phyloP scores from a whole-genome alignment of 768 basidiomycete species.

The Rhizopogon rudus region DNA sequence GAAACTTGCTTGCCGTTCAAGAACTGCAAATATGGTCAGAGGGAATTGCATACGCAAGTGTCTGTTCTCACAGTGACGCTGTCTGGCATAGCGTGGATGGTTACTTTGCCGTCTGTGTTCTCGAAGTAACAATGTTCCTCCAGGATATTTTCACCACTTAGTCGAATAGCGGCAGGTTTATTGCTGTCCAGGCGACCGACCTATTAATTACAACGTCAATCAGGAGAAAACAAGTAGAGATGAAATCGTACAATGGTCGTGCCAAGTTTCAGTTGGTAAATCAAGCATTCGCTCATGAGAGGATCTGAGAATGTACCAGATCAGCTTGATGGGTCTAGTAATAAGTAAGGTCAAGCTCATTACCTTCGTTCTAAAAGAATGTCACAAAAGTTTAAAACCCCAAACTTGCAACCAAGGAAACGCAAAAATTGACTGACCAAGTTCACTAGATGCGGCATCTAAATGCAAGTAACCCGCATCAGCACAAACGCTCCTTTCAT shows the following conservation, averaged over 20 bases:
- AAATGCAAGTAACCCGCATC: constrained; percentile 10
- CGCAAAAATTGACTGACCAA: constrained; percentile 51
- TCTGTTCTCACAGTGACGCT: constrained; percentile 68
- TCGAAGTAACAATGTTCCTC: constrained; percentile 93
- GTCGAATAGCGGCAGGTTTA: constrained; percentile 79
- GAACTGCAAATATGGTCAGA: constrained; percentile 48
- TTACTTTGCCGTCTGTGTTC: constrained; percentile 80
- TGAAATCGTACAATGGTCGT: constrained; percentile 57
- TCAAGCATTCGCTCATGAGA: constrained; percentile 92
- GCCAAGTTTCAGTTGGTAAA: constrained; percentile 88
- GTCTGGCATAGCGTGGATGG: constrained; percentile 71
- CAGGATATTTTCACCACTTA: constrained; percentile 89
- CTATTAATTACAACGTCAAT: constrained; percentile 28
- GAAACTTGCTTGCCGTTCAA: constrained; percentile 88
- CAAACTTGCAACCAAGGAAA: not conserved
- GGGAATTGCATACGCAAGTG: not conserved
- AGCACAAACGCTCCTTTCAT: constrained; percentile 3
- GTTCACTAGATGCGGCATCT: constrained; percentile 95
- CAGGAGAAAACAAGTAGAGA: constrained; percentile 8
- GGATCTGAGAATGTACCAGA: constrained; percentile 54
- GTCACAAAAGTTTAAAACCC: constrained; percentile 11
- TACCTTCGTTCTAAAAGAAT: constrained; percentile 63
- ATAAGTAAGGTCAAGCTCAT: constrained; percentile 10
- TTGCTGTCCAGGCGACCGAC: constrained; percentile 86
- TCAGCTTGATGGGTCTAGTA: constrained; percentile 6